Base-by-base conservation (phyloP, 176 grass and related monocot species). In the Oryza nivara region DNA sequence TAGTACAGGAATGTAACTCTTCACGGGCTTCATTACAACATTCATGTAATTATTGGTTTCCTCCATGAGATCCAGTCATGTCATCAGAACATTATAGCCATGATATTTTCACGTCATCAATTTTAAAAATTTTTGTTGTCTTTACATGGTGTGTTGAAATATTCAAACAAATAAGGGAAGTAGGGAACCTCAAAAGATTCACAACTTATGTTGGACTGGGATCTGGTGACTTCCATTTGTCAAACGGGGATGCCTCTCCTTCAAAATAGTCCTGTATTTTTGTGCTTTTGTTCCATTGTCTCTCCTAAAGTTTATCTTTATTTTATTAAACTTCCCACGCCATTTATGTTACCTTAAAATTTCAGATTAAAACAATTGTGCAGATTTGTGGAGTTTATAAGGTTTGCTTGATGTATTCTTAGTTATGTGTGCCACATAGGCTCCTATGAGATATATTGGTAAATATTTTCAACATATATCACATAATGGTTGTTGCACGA, bases 381-480 rank as follows among this genome's bases (percentile, higher is more conserved):
- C 48, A 11, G 58, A 61, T 7, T 22, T 23, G 68, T 60, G 17
- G 49, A 67, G n/a, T 35, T 40, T 40, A 58, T 58, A 70, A 11
- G 43, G 73, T 35, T 43, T 60, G 16, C 3, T 81, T 22, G 4
- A 6, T 68, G 11, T 58, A 17, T 22, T 70, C 74, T 76, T 63
- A 41, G 16, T 76, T 15, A 56, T 56, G 20, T 52, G 74, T 68
- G 10, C 43, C 35, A 17, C 66, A 3, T 60, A 61, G 9, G 48
- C 22, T 67, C 64, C 35, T 36, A 36, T 36, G 35, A 46, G 35
- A 35, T 75, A 35, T 13, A 76, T 30, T 25, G 17, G 7, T 34
- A 56, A 70, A 48, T 48, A 60, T 64, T 82, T 82, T 25, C 36
- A 14, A 47, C 63, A 17, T 25, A 76, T 25, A 81, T 81, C 12